Percentiles rank a stretch among this genome's conserved stretches.
Evolutionary conservation across 2,329 filamentous ascomycete species (phyloP).

Genomic region (Neopestalotiopsis rosae): DNA sequence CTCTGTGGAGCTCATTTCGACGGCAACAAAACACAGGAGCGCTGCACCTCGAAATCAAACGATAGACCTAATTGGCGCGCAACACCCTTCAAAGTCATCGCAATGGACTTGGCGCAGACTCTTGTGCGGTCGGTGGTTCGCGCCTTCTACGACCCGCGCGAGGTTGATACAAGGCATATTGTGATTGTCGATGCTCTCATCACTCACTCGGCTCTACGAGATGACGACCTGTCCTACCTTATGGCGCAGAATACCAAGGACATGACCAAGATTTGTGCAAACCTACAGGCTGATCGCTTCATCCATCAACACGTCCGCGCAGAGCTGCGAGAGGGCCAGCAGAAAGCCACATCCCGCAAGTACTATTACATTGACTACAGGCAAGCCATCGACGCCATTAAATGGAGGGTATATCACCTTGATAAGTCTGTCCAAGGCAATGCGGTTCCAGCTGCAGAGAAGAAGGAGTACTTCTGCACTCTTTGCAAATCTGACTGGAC

Average conservation of each 20-base stretch:
- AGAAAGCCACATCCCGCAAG: conserved; percentile 81
- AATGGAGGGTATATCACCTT: conserved; percentile 88
- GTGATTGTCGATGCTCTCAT: conserved; percentile 80
- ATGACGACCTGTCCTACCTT: conserved; percentile 85
- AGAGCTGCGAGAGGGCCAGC: conserved; percentile 80
- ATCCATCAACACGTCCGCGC: conserved; percentile 72
- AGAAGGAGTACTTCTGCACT: conserved; percentile 88
- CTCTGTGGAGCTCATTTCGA: background rate
- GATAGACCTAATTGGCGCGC: background rate
- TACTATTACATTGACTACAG: conserved; percentile 99
- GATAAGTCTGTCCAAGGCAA: conserved; percentile 88
- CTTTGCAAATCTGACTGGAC: conserved; percentile 88
- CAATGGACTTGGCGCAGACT: conserved; percentile 67
- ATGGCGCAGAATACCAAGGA: conserved; percentile 92
- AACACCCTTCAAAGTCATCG: background rate
- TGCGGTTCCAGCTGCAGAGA: conserved; percentile 79
- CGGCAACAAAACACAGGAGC: background rate
- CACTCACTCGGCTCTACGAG: conserved; percentile 77
- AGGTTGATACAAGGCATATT: conserved; percentile 69
- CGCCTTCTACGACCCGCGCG: conserved; percentile 76
- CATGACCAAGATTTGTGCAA: conserved; percentile 86
- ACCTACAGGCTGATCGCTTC: conserved; percentile 84
- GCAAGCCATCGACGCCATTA: conserved; percentile 92
- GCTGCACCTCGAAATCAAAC: background rate
- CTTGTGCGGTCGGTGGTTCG: conserved; percentile 85